Base-by-base conservation (phyloP, 371 early-diverging fungal genomes). In the Rhizopus microsporus region DNA sequence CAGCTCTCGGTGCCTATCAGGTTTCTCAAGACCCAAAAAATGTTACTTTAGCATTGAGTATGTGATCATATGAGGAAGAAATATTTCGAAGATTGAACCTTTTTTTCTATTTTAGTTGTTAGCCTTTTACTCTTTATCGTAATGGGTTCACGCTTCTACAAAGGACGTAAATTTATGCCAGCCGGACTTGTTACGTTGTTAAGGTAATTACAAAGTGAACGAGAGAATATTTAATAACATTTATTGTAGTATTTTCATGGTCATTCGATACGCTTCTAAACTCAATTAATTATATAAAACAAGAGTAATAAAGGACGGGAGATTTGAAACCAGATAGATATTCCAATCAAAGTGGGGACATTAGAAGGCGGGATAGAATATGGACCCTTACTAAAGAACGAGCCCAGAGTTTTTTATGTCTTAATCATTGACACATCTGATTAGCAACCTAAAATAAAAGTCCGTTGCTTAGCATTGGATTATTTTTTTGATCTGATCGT, bases 141-240 rank as follows among this genome's bases (percentile, higher is more conserved):
- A 6, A 88, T 86, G 88, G 86, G 83, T 8, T 44, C 63, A 5
- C 82, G 86, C 23, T 88, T 77, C 55, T 54, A 67, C 40, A 69
- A 72, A 31, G 78, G 78, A 44, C 75, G 75, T 7, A 84, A 83
- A 67, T 75, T 84, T 45, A 86, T 88, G 86, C 85, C 86, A 3
- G 86, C 82, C 13, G 86, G 86, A 5, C 63, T 85, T 46, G 76
- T 86, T 3, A 65, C 80, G 37, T 15, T 72, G 3, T 40, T 82
- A 7, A 82, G 82, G 81, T 81, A 69, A 67, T 31, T 10, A 17
- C 2, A 32, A 32, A 16, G n/a, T 43, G 2, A 9, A n/a, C 29
- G 16, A 49, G n/a, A 5, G 9, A 29, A 34, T 33, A 34, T 13
- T 7, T 29, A 30, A 23, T 51, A 51, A 43, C 7, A 4, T 9